Evolutionary conservation across 495 filamentous ascomycete species (phyloP).

Genomic region (Staphylotrichum tortipilum): DNA sequence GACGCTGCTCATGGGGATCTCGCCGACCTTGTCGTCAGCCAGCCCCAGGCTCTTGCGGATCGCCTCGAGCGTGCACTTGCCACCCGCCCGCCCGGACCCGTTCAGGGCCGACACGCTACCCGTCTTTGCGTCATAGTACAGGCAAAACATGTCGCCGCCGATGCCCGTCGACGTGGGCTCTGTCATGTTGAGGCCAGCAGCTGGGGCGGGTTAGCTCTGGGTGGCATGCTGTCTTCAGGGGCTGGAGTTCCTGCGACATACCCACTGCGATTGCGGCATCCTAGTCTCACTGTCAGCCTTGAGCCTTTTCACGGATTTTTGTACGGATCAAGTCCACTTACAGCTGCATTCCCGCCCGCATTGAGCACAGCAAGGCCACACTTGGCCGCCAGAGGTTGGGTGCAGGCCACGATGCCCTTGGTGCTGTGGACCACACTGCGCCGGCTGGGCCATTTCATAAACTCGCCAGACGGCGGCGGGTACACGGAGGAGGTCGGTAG

Average conservation of each 20-base stretch:
- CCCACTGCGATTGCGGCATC: slow-evolving; percentile 80
- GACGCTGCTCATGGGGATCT: slow-evolving; percentile 67
- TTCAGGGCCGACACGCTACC: slow-evolving; percentile 79
- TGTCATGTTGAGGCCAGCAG: slow-evolving; percentile 85
- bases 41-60: slow-evolving; percentile 63
- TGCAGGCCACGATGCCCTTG: slow-evolving; percentile 84
- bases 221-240: not conserved
- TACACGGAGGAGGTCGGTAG: slow-evolving; percentile 45
- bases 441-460: slow-evolving; percentile 68
- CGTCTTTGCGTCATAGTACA: slow-evolving; percentile 80
- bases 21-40: slow-evolving; percentile 48
- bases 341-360: slow-evolving; percentile 87
- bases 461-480: slow-evolving; percentile 49
- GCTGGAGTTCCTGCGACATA: slow-evolving; percentile 1
- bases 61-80: slow-evolving; percentile 56
- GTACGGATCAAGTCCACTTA: slow-evolving; percentile 36
- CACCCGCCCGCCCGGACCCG: slow-evolving; percentile 76
- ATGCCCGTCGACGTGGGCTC: slow-evolving; percentile 94
- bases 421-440: slow-evolving; percentile 89
- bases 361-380: slow-evolving; percentile 77
- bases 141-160: slow-evolving; percentile 95
- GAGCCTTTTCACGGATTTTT: not conserved
- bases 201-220: slow-evolving; percentile 23
- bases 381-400: slow-evolving; percentile 82
- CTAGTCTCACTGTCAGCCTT: slow-evolving; percentile 32